Percentiles rank a stretch among this genome's conserved stretches.
Evolutionary conservation across 2,329 filamentous ascomycete genomes (phyloP).

Genomic region (Tolypocladium ovalisporum): DNA sequence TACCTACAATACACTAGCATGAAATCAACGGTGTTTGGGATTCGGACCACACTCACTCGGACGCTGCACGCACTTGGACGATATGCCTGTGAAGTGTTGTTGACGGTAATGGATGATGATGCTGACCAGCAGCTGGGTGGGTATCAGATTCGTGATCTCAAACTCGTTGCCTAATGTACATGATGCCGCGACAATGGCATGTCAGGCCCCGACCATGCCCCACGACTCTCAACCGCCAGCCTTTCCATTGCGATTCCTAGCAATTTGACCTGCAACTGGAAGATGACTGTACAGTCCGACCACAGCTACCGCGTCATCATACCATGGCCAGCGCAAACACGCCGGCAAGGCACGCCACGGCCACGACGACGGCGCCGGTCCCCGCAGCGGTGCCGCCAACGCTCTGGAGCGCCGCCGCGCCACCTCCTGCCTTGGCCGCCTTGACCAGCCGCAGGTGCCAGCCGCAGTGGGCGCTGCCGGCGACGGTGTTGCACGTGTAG

Average conservation of each 20-base stretch:
- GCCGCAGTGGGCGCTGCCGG: conserved; percentile 19
- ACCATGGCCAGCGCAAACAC: conserved; percentile 14
- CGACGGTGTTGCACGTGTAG: conserved; percentile 21
- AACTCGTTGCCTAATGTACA: not conserved
- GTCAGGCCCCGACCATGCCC: not conserved
- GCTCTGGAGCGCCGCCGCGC: conserved; percentile 8
- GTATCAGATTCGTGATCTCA: not conserved
- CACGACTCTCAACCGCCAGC: not conserved
- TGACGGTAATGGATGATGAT: not conserved
- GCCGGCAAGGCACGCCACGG: conserved; percentile 10
- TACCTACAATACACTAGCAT: conserved; percentile 28
- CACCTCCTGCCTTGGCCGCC: conserved; percentile 12
- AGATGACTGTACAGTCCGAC: too few relatives aligned
- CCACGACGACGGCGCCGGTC: conserved; percentile 10
- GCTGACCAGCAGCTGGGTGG: conserved; percentile 2
- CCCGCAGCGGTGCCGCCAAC: conserved; percentile 10
- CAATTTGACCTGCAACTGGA: too few relatives aligned
- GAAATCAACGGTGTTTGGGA: conserved; percentile 32
- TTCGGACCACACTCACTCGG: conserved; percentile 18
- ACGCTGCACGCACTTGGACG: not conserved
- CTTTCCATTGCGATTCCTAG: not conserved
- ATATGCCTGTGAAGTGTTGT: not conserved
- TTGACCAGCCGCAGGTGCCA: conserved; percentile 21
- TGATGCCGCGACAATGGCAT: not conserved
- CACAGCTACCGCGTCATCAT: conserved; percentile 2